Evolutionary conservation across 2,329 filamentous ascomycete species (phyloP), one percentile per base, ranked within the genome.

Genomic region (Zymoseptoria pseudotritici): DNA sequence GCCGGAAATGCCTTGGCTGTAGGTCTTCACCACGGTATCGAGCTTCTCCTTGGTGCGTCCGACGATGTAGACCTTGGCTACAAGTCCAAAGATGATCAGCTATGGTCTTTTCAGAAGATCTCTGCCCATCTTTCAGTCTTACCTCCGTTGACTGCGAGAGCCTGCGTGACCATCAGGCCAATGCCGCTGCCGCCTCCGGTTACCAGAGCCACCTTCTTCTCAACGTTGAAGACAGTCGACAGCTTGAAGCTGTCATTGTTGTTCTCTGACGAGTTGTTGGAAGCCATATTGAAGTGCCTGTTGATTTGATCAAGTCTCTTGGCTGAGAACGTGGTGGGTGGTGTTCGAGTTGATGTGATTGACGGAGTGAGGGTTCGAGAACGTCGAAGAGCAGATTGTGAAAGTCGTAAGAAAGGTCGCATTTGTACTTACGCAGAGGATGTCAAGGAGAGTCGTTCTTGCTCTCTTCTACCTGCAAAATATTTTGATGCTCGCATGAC

Each of bases 11-110:
- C 73, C 73, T 63, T 79, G 74, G 55, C 74, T 72, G 63, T 78
- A 75, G 13, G 69, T 72, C 62, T 78, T 72, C 10, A 70, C 77
- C 6, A 79, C 78, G n/a, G 69, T 73, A 17, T 79, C 75, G 6
- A 80, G 74, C 71, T 80, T 80, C 61, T 80, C 78, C 58, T 76
- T 68, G 9, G 76, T 79, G 21, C 78, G 74, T 50, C 78, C 78
- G 20, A 76, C 73, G 63, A 80, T 79, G 67, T 80, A 80, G 22
- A 79, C 77, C 66, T 79, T 79, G 29, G 71, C 72, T 73, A 73
- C 53, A 68, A 62, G 22, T 17, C 4, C 10, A 26, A 11, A 19
- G 2, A n/a, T 9, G 22, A 63, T 64, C 29, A 66, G 61, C 10
- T n/a, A 29, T 53, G 26, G 22, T 9, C 22, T 24, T 24, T 1